Percentiles rank a stretch among this genome's conserved stretches.
Evolutionary conservation across 805 yeast genomes (phyloP).

Genomic region (Maudiozyma saulgeensis): DNA sequence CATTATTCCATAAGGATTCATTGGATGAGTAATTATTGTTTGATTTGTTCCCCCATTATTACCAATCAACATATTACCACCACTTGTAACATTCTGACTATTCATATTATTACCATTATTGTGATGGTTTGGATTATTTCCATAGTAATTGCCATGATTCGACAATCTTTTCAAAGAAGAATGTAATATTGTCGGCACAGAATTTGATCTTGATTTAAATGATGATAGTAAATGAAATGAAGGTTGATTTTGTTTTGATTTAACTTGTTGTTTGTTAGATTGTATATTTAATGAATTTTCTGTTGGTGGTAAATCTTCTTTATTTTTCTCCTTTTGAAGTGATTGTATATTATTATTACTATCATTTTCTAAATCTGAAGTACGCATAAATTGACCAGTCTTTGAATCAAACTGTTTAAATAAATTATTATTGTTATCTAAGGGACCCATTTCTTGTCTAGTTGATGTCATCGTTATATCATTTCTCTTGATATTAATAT

Average conservation of each 20-base stretch:
- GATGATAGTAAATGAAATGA: conserved; percentile 7
- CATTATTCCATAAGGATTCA: conserved; percentile 7
- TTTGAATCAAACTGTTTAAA: conserved; percentile 27
- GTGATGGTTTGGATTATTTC: conserved; percentile 1
- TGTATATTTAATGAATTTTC: neutral
- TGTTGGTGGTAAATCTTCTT: conserved; percentile 4
- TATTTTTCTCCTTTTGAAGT: conserved; percentile 1
- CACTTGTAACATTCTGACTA: neutral
- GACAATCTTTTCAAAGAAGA: conserved; percentile 24
- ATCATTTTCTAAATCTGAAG: neutral
- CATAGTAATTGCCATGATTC: conserved; percentile 1
- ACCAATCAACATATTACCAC: neutral
- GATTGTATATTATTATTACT: neutral
- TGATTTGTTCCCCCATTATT: conserved; percentile 2
- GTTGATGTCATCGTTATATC: no score
- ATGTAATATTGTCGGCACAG: conserved; percentile 28
- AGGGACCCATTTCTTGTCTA: no score
- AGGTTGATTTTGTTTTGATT: neutral
- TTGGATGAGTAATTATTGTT: conserved; percentile 4
- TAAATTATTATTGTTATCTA: conserved; percentile 2
- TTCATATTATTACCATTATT: neutral
- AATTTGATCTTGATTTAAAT: conserved; percentile 25
- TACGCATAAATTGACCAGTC: conserved; percentile 24
- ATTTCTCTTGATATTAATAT: neutral
- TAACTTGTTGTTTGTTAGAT: neutral